phyloP scores from a whole-genome alignment of 495 filamentous ascomycete genomes.

The Aspergillus biplanus region DNA sequence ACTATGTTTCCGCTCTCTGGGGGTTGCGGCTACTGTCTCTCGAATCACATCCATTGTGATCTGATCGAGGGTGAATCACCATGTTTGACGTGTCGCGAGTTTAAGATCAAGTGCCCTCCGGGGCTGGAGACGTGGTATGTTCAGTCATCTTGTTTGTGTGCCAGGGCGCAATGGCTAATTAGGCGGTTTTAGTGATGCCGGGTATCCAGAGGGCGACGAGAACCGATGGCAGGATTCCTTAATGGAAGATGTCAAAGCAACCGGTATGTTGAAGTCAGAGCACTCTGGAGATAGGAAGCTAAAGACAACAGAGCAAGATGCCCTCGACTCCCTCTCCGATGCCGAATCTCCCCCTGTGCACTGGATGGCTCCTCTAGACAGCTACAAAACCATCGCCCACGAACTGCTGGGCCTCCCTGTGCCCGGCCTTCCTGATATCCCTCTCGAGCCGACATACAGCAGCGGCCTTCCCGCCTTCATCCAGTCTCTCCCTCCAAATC shows the following conservation, averaged over 20 bases:
- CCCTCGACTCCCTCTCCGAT: not conserved
- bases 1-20: conserved; percentile 11
- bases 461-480: conserved; percentile 5
- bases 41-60: conserved; percentile 14
- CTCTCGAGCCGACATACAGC: not conserved
- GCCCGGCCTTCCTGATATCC: conserved; percentile 3
- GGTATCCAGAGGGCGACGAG: not conserved
- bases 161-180: not conserved
- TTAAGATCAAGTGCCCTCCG: conserved; percentile 14
- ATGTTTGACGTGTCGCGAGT: conserved; percentile 14
- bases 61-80: conserved; percentile 4
- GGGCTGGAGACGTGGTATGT: conserved; percentile 5
- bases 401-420: conserved; percentile 9
- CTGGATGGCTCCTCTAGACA: conserved; percentile 16
- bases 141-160: not conserved
- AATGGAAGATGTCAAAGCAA: not conserved
- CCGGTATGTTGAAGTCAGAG: not conserved
- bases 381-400: conserved; percentile 15
- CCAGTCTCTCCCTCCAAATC: not conserved
- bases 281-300: not conserved
- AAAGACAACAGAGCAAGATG: not conserved
- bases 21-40: conserved; percentile 17
- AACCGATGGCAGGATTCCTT: not conserved
- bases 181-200: not conserved
- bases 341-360: conserved; percentile 6